Conservation (phyloP, 2,329 filamentous ascomycete genomes). For the Elsinoe batatas region DNA sequence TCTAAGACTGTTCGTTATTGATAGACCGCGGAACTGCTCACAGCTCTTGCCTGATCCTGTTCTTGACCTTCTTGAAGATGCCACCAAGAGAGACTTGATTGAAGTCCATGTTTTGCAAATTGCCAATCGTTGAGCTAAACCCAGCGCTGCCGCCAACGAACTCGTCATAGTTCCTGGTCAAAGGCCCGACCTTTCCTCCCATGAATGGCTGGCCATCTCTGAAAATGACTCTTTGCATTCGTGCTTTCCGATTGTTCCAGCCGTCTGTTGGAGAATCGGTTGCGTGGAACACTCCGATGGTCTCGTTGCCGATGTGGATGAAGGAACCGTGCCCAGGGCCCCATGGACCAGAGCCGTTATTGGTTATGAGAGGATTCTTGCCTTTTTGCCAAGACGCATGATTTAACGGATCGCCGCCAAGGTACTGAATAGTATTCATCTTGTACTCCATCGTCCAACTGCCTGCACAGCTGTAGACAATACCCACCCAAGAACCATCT, state of each 20-base stretch:
- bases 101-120: conserved; percentile 6
- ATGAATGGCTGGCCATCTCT: conserved; percentile 31
- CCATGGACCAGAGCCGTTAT: conserved; percentile 30
- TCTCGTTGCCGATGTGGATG: conserved; percentile 32
- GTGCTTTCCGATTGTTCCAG: conserved; percentile 36
- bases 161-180: conserved; percentile 26
- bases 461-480: conserved; percentile 39
- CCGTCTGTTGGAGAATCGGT: conserved; percentile 36
- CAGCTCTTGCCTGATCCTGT: conserved; percentile 16
- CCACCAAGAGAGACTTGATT: conserved; percentile 12
- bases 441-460: conserved; percentile 41
- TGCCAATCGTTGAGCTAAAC: background rate
- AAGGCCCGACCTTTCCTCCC: conserved; percentile 31
- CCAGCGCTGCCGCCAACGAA: conserved; percentile 19
- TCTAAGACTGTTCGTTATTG: background rate
- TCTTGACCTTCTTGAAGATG: conserved; percentile 14
- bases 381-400: conserved; percentile 32
- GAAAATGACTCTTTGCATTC: conserved; percentile 34
- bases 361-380: conserved; percentile 30
- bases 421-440: conserved; percentile 35
- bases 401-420: conserved; percentile 33
- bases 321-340: conserved; percentile 40
- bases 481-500: conserved; percentile 31
- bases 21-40: background rate
- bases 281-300: conserved; percentile 37